Base-by-base conservation (phyloP, 768 basidiomycete species). In the Macrolepiota dolichaula region DNA sequence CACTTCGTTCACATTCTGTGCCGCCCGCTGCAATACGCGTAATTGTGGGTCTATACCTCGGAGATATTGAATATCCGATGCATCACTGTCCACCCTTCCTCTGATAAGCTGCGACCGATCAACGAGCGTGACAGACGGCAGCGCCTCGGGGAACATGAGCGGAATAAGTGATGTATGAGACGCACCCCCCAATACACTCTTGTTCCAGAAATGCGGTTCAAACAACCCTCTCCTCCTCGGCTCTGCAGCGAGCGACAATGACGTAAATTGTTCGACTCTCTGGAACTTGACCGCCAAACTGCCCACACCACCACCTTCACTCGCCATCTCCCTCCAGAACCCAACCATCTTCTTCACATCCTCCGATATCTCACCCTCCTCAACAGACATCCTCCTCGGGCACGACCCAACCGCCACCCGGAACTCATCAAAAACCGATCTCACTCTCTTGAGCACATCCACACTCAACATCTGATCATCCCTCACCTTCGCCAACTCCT, bases 251-350 rank as follows among this genome's bases (percentile, higher is more conserved):
- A 91, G 71, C 1, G 92, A 93, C 19, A 91, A 76, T 0, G 88
- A 85, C 83, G 87, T 88, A 66, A 91, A 92, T 62, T 90, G 88
- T 25, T 90, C 90, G 62, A 89, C 74, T 7, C 88, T 91, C 62
- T 85, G 79, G 66, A 89, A 89, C 63, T 88, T 91, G 19, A 72
- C 66, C 47, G 81, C 76, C 65, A 83, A 66, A 64, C 79, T 70
- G 66, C 74, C 70, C 64, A 72, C 67, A 19, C 77, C 72, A 63
- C 79, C 70, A 37, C 76, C 69, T 57, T 77, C 74, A 54, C 67
- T 64, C 63, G 77, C 80, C 64, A 78, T 74, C 11, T 80, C 79
- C 27, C 75, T 75, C 90, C 90, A 92, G 63, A 82, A 83, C 29
- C 72, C 71, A 4, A 84, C 76, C 67, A 91, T 69, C 65, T 75